Percentiles rank a stretch among this genome's conserved stretches.
Evolutionary conservation across 192 early-diverging fungal species (phyloP).

Genomic region (Lobosporangium transversale): DNA sequence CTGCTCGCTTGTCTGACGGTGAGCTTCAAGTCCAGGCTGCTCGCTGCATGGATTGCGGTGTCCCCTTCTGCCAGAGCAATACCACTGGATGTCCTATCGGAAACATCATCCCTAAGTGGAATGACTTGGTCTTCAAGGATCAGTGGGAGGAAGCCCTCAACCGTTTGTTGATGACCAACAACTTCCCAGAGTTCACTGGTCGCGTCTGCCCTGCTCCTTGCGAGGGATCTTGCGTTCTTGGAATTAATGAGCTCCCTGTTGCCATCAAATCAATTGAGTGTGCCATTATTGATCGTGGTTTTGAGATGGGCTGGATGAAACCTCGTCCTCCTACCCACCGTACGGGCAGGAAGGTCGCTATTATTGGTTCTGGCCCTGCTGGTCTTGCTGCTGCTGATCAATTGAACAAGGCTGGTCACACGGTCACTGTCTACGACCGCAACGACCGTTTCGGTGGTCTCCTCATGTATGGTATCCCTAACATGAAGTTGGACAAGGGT

Average conservation of each 20-base stretch:
- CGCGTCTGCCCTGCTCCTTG: constrained; percentile 98
- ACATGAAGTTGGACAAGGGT: constrained; percentile 99
- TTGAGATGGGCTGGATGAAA: constrained; percentile 96
- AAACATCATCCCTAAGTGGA: constrained; percentile 99
- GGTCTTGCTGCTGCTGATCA: constrained; percentile 96
- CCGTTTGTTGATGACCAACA: constrained; percentile 95
- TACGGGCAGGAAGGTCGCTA: constrained; percentile 85
- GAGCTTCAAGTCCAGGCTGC: constrained; percentile 94
- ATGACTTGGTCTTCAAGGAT: constrained; percentile 95
- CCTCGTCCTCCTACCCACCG: constrained; percentile 83
- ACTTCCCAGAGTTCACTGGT: constrained; percentile 99
- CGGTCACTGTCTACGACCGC: constrained; percentile 96
- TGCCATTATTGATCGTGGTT: constrained; percentile 97
- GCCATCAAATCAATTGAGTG: constrained; percentile 97
- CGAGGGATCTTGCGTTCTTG: constrained; percentile 95
- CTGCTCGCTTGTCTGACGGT: constrained; percentile 80
- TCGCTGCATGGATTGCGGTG: constrained; percentile 98
- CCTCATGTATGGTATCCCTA: constrained; percentile 98
- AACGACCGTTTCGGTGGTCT: constrained; percentile 96
- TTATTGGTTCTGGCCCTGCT: constrained; percentile 97
- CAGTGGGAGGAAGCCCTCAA: constrained; percentile 96
- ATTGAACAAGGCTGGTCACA: constrained; percentile 96
- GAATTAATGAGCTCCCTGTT: constrained; percentile 95
- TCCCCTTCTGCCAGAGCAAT: constrained; percentile 98
- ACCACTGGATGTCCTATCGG: constrained; percentile 95